Evolutionary conservation across 257 asterid species (phyloP).

Genomic region (Fraxinus excelsior): DNA sequence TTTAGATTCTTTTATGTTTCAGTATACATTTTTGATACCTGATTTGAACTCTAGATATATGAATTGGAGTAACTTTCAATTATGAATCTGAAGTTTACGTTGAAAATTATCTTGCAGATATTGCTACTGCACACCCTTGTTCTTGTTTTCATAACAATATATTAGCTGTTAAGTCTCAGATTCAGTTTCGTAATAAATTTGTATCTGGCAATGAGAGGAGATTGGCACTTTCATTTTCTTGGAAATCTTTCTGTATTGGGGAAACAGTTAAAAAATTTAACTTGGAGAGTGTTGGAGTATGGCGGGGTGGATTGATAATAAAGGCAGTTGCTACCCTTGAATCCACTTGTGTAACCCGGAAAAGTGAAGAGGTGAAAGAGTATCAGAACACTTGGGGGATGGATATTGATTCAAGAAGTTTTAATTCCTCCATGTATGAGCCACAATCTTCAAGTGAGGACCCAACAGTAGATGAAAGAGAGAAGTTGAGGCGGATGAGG

Average conservation of each 20-base stretch:
- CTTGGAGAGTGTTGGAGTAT: slow-evolving; percentile 35
- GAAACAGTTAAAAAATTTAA: slow-evolving; percentile 32
- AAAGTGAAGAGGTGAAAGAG: slow-evolving; percentile 18
- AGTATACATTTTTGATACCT: not conserved
- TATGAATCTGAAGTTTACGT: slow-evolving; percentile 5
- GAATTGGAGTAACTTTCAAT: not conserved
- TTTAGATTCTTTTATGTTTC: not conserved
- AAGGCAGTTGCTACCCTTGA: slow-evolving; percentile 80
- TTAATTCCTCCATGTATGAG: slow-evolving; percentile 34
- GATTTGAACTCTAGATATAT: not conserved
- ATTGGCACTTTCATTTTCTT: slow-evolving; percentile 38
- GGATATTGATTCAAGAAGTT: slow-evolving; percentile 42
- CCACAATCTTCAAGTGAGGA: slow-evolving; percentile 51
- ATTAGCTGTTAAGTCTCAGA: slow-evolving; percentile 50
- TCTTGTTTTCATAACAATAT: slow-evolving; percentile 61
- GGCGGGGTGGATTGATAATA: slow-evolving; percentile 54
- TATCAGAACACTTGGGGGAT: slow-evolving; percentile 36
- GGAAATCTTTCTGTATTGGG: slow-evolving; percentile 40
- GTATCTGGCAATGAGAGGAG: slow-evolving; percentile 46
- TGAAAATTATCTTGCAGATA: slow-evolving; percentile 60
- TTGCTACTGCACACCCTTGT: slow-evolving; percentile 75
- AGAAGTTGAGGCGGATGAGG: slow-evolving; percentile 85
- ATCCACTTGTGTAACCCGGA: slow-evolving; percentile 32
- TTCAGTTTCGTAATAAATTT: slow-evolving; percentile 33
- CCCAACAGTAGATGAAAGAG: slow-evolving; percentile 54